Evolutionary conservation across 2,329 filamentous ascomycete species (phyloP).

Genomic region (Hymenoscyphus linearis): DNA sequence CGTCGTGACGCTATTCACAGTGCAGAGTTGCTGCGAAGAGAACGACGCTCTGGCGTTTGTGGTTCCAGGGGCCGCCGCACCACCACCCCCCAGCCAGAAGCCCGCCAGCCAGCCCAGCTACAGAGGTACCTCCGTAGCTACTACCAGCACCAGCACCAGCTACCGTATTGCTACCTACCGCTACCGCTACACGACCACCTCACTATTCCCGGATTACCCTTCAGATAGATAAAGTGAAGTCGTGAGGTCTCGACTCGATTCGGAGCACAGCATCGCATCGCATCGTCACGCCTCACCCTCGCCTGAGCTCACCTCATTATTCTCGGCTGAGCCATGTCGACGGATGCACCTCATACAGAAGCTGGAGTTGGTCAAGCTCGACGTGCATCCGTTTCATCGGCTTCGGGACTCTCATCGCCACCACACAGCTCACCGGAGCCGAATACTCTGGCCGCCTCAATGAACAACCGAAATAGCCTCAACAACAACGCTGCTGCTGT

Average conservation of each 20-base stretch:
- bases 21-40: neutral
- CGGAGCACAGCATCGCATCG: neutral
- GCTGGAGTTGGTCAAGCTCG: neutral
- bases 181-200: neutral
- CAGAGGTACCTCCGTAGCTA: too few species aligned
- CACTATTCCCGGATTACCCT: too few species aligned
- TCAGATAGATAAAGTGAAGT: too few species aligned
- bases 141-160: too few species aligned
- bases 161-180: too few species aligned
- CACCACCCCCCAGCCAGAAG: neutral
- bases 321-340: neutral
- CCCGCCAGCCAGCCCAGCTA: too few species aligned
- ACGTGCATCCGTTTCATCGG: slow-evolving; percentile 26
- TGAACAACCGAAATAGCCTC: slow-evolving; percentile 5
- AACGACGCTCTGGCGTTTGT: neutral
- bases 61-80: neutral
- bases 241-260: neutral
- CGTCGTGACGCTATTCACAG: slow-evolving; percentile 3
- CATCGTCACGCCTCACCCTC: neutral
- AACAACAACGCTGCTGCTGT: slow-evolving; percentile 7
- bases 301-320: neutral
- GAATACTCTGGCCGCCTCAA: slow-evolving; percentile 37
- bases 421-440: slow-evolving; percentile 47
- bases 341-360: neutral
- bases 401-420: slow-evolving; percentile 46